phyloP scores from a whole-genome alignment of 2,329 filamentous ascomycete genomes.

The Lecanicillium sp. region DNA sequence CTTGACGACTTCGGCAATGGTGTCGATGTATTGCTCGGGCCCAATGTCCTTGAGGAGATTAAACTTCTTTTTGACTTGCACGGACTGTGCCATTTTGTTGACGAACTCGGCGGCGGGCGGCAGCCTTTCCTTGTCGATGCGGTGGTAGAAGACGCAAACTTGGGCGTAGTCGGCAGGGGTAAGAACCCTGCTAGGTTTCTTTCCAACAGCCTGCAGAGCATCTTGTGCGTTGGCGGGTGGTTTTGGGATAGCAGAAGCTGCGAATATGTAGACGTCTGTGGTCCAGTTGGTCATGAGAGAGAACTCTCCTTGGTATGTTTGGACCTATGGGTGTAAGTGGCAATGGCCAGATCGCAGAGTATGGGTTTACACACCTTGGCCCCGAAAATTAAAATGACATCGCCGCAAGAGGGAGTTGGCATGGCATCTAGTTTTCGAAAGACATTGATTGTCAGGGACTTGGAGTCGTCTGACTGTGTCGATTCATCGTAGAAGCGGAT shows the following conservation, averaged over 20 bases:
- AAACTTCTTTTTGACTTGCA: conserved; percentile 51
- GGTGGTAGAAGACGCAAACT: conserved; percentile 43
- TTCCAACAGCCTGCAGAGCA: conserved; percentile 22
- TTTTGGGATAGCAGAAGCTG: conserved; percentile 32
- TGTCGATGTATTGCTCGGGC: conserved; percentile 54
- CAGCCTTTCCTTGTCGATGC: conserved; percentile 36
- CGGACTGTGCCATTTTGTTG: conserved; percentile 30
- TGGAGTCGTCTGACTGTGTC: conserved; percentile 35
- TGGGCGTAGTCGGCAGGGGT: conserved; percentile 32
- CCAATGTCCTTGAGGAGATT: conserved; percentile 58
- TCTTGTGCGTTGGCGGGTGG: conserved; percentile 31
- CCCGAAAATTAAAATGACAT: conserved; percentile 40
- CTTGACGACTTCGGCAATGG: conserved; percentile 64
- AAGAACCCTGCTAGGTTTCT: conserved; percentile 19
- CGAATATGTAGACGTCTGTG: conserved; percentile 27
- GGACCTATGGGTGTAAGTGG: conserved; percentile 30
- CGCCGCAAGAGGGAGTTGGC: conserved; percentile 38
- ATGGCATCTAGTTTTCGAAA: conserved; percentile 50
- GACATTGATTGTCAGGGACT: conserved; percentile 46
- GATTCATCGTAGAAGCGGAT: conserved; percentile 57
- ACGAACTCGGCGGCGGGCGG: conserved; percentile 41
- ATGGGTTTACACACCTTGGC: conserved; percentile 50
- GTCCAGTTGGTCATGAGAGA: conserved; percentile 39
- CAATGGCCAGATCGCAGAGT: not conserved
- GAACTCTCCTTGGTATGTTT: conserved; percentile 27